Evolutionary conservation across 306 rosid species (phyloP).

Genomic region (Corylus americana): DNA sequence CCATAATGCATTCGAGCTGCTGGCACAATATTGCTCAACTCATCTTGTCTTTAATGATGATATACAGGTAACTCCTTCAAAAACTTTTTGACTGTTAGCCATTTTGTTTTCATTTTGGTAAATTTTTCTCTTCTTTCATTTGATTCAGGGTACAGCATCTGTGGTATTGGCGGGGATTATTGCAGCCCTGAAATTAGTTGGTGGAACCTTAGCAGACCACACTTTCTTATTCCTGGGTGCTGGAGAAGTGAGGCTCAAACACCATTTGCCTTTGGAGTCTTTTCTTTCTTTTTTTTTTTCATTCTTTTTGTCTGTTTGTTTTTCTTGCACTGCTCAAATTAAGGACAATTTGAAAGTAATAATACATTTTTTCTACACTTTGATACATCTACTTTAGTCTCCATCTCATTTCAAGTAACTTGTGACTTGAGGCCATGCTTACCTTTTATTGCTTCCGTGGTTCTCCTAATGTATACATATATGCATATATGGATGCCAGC

Average conservation of each 20-base stretch:
- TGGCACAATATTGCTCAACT: conserved; percentile 65
- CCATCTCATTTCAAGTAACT: not conserved
- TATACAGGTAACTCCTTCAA: conserved; percentile 61
- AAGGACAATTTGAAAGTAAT: not conserved
- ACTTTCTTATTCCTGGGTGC: conserved; percentile 96
- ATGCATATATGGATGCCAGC: not conserved
- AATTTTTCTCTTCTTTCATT: conserved; percentile 24
- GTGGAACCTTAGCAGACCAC: conserved; percentile 85
- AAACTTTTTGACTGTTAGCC: conserved; percentile 3
- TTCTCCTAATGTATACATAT: not conserved
- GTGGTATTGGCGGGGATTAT: conserved; percentile 93
- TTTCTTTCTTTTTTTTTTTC: not conserved
- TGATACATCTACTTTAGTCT: not conserved
- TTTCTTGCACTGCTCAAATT: not conserved
- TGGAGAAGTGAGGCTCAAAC: conserved; percentile 71
- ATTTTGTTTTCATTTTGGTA: conserved; percentile 24
- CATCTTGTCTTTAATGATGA: conserved; percentile 98
- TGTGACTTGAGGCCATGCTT: conserved; percentile 7
- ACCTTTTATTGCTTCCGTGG: not conserved
- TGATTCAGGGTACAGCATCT: conserved; percentile 90
- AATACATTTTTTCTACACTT: not conserved
- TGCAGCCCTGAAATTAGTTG: conserved; percentile 77
- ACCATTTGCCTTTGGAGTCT: not conserved
- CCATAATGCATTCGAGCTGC: conserved; percentile 94
- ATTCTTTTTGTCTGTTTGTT: not conserved